These are phyloP conservation scores for Candida anglica DNA, from an alignment of 805 yeast species.

Conservation along the genomic window DNA sequence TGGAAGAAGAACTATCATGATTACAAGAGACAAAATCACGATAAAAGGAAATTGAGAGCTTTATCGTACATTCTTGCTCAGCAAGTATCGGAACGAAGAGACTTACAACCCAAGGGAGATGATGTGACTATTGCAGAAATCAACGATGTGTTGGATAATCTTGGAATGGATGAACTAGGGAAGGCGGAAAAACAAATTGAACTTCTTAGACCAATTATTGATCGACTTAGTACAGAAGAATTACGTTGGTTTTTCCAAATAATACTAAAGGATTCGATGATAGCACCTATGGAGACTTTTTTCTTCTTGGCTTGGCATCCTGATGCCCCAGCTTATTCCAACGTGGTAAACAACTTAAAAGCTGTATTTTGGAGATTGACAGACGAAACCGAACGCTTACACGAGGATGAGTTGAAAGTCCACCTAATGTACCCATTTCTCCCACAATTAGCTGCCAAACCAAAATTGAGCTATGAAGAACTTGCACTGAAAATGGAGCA, in stretches of 20 bases:
- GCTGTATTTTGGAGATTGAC: constrained; percentile 54
- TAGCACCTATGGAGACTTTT: constrained; percentile 58
- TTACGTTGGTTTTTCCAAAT: constrained; percentile 66
- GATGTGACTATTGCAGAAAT: constrained; percentile 24
- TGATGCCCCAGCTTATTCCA: constrained; percentile 62
- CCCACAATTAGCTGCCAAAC: constrained; percentile 71
- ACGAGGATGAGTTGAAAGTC: constrained; percentile 36
- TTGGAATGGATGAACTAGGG: constrained; percentile 14
- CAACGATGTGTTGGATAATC: constrained; percentile 24
- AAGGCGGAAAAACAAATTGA: constrained; percentile 34
- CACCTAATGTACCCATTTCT: constrained; percentile 54
- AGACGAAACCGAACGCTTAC: constrained; percentile 45
- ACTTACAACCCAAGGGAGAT: constrained; percentile 23
- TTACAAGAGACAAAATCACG: constrained; percentile 32
- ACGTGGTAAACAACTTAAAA: constrained; percentile 62
- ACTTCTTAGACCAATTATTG: constrained; percentile 47
- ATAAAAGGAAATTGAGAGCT: constrained; percentile 37
- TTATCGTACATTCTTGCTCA: constrained; percentile 47
- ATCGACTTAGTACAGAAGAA: constrained; percentile 56
- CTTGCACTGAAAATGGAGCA: constrained; percentile 43
- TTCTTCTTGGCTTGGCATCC: constrained; percentile 71
- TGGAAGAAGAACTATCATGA: constrained; percentile 35
- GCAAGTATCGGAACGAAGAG: constrained; percentile 51
- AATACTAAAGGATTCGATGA: constrained; percentile 53
- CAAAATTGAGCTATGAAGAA: constrained; percentile 45